Evolutionary conservation across 1,284 basidiomycete species (phyloP), one percentile per base, ranked within the genome.

Genomic region (Ceratobasidium sp.): DNA sequence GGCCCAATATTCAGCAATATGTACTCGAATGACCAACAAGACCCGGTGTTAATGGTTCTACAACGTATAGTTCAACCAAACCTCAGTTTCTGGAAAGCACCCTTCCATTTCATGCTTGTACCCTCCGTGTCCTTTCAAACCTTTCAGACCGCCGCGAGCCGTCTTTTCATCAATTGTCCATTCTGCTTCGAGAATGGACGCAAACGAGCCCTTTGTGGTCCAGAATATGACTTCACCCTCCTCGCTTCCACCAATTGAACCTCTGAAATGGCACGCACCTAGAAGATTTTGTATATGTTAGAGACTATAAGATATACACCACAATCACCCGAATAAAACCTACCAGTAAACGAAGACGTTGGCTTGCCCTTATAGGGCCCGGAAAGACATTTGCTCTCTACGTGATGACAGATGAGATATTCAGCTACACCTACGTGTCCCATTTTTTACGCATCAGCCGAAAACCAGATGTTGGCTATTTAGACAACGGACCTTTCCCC

Each of bases 211-310:
- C 16, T 65, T 51, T 3, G 56, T 49, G 29, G 46, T 48, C 27
- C 34, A 27, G 29, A 75, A 75, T 14, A 64, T 58, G n/a, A 63
- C 69, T 49, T 73, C 74, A n/a, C 74, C 69, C 37, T 51, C 68
- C 31, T 62, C 37, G n/a, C 46, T 39, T 49, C 74, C 59, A 27
- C 65, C 56, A 46, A 75, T 39, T 6, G 68, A 63, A 22, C 68
- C 74, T 22, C 54, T 73, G 31, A 75, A 73, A 19, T 31, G 11
- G 29, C 63, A 65, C 1, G n/a, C 31, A 49, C 63, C 46, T 63
- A n/a, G 13, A 34, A 59, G 19, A 37, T 2, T n/a, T n/a, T n/a
- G 56, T 11, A 31, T 1, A 31, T 59, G 29, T n/a, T 34, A 34
- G 31, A 34, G 22, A 31, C 14, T 1, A 22, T 8, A n/a, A 19